Evolutionary conservation across 805 yeast species (phyloP), one percentile per base, ranked within the genome.

Genomic region (Metschnikowia vanudenii): DNA sequence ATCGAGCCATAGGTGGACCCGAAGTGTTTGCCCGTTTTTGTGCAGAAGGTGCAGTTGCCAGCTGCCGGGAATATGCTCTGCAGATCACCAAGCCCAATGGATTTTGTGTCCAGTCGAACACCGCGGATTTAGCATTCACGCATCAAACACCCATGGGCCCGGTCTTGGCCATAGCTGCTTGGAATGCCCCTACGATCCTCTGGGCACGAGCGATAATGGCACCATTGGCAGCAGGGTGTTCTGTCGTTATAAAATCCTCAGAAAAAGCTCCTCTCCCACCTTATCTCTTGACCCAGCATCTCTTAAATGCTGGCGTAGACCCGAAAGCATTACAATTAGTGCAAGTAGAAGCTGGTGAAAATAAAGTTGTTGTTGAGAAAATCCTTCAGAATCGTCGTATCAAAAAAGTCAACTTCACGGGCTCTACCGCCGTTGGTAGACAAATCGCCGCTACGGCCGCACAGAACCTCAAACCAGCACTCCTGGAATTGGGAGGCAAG

Each of bases 211-310:
- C 75, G 2, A 62, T 75, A 3, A 50, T 63, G 14, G 73, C 74
- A 5, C 80, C 79, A 2, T 58, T 75, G 45, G 73, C 73, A 34
- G 79, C 79, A 11, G 79, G 79, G 1, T 74, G 79, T 49, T 73
- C 78, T 0, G 79, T 75, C 11, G 56, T 75, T 16, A 48, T 66
- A 31, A 74, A 74, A 47, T 60, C 76, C 1, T 60, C 73, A 13
- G 78, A 75, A 38, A 60, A 66, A 43, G 60, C 76, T 3, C 68
- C 79, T 0, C 37, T 44, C 19, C 37, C 64, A 4, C 54, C 73
- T 1, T 64, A 68, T 49, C 34, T 72, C 11, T 49, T 65, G 8
- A 69, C 62, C 4, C 57, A 67, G 37, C 60, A 64, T 17, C 66
- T 72, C 30, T 49, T 59, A 17, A 64, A 63, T 8, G 72, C 73